Conservation (phyloP, 768 basidiomycete species). For the Pleurotus djamor region DNA sequence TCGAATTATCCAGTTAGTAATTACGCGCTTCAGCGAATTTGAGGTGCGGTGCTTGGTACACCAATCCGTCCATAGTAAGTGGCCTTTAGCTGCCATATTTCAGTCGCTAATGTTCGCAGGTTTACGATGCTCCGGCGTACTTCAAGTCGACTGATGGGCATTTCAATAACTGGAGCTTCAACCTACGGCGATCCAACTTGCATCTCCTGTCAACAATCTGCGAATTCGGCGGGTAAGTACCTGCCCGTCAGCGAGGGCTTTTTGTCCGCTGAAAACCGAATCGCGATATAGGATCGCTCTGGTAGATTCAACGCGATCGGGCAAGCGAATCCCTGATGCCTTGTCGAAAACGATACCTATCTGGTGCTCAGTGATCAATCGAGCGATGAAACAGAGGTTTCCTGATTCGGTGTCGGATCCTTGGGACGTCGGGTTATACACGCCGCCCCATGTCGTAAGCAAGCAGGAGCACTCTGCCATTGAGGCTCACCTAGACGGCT, state of each 20-base stretch:
- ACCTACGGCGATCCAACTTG: slow-evolving; percentile 80
- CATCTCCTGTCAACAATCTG: slow-evolving; percentile 64
- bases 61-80: slow-evolving; percentile 63
- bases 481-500: slow-evolving; percentile 55
- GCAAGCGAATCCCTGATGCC: slow-evolving; percentile 93
- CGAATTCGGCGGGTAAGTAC: slow-evolving; percentile 56
- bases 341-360: slow-evolving; percentile 92
- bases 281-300: slow-evolving; percentile 61
- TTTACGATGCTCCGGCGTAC: slow-evolving; percentile 55
- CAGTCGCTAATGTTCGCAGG: slow-evolving; percentile 15
- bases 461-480: slow-evolving; percentile 83
- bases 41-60: slow-evolving; percentile 94
- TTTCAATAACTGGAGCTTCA: slow-evolving; percentile 82
- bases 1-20: too few relatives aligned
- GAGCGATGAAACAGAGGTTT: slow-evolving; percentile 41
- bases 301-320: slow-evolving; percentile 90
- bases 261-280: slow-evolving; percentile 1
- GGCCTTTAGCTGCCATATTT: background rate
- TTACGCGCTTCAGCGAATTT: slow-evolving; percentile 64
- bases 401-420: slow-evolving; percentile 15
- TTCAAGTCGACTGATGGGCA: slow-evolving; percentile 95
- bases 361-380: slow-evolving; percentile 91
- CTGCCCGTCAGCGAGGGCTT: background rate
- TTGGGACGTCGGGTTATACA: slow-evolving; percentile 67
- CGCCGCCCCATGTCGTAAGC: slow-evolving; percentile 67